Conservation (phyloP, 1,139 yeast species). For the Meyerozyma sp. region DNA sequence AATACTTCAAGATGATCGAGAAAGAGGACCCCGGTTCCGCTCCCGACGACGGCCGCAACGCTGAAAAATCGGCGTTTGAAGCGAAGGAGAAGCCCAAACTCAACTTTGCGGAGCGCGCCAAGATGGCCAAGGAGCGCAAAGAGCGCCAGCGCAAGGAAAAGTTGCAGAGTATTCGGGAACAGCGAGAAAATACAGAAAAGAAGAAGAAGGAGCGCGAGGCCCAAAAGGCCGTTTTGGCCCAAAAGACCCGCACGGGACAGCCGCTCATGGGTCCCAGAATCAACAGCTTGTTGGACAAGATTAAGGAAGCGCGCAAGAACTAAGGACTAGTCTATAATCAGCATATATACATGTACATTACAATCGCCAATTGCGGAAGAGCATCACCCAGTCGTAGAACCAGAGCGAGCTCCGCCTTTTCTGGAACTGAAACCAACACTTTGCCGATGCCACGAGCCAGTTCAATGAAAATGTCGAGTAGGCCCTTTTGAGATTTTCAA, state of each 20-base stretch:
- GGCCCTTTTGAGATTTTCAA: conserved; percentile 31
- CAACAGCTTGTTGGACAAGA: conserved; percentile 70
- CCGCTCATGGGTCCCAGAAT: conserved; percentile 91
- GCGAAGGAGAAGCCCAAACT: conserved; percentile 7
- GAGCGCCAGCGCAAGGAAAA: conserved; percentile 28
- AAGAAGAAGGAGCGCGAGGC: conserved; percentile 32
- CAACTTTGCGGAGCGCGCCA: conserved; percentile 43
- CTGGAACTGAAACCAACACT: conserved; percentile 10
- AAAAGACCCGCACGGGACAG: conserved; percentile 72
- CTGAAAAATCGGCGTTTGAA: conserved; percentile 4
- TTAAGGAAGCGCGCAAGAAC: conserved; percentile 40
- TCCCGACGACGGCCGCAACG: neutral
- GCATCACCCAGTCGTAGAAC: conserved; percentile 9
- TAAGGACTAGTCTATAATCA: neutral
- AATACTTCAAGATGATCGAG: conserved; percentile 74
- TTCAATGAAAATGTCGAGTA: conserved; percentile 31
- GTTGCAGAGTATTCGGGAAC: conserved; percentile 23
- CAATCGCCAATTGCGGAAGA: neutral
- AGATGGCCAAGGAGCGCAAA: conserved; percentile 40
- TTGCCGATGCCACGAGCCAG: conserved; percentile 19
- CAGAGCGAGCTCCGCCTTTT: conserved; percentile 8
- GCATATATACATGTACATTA: neutral
- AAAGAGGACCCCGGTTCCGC: conserved; percentile 35
- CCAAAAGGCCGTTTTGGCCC: conserved; percentile 46
- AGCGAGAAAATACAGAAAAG: conserved; percentile 15